Evolutionary conservation across 2,329 filamentous ascomycete species (phyloP).

Genomic region (Colletotrichum liaoningense): DNA sequence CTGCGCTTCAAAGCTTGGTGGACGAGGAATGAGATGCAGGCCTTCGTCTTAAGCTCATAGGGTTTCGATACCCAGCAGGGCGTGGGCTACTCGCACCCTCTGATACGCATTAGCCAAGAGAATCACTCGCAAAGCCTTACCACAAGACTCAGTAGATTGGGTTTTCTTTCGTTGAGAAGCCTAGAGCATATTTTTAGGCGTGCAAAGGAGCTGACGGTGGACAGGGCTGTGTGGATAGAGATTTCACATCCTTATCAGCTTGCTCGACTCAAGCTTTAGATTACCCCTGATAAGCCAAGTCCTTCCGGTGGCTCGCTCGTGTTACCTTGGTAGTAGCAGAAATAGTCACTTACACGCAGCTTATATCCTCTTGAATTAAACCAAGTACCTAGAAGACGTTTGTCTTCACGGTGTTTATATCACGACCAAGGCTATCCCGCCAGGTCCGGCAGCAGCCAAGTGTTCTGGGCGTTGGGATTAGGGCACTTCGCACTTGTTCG

Average conservation of each 20-base stretch:
- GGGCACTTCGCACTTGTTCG: too few species aligned
- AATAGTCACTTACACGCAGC: too few species aligned
- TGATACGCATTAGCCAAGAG: fast-evolving
- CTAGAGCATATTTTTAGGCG: not conserved
- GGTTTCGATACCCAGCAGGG: not conserved
- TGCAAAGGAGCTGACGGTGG: not conserved
- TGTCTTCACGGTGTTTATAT: too few species aligned
- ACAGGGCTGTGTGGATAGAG: not conserved
- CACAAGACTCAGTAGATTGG: not conserved
- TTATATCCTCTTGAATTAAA: too few species aligned
- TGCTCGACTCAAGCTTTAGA: not conserved
- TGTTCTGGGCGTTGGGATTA: fast-evolving
- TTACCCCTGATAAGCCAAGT: not conserved
- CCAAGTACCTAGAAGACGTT: too few species aligned
- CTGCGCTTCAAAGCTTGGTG: too few species aligned
- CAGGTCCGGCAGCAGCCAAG: too few species aligned
- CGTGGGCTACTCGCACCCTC: not conserved
- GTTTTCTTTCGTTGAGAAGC: too few species aligned
- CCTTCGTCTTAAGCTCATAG: not conserved
- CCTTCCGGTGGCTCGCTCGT: too few species aligned
- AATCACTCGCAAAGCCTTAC: not conserved
- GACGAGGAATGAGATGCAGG: not conserved
- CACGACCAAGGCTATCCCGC: too few species aligned
- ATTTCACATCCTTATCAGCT: not conserved
- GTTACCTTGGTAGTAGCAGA: too few species aligned